Evolutionary conservation across 1,139 yeast genomes (phyloP).

Genomic region (Yamadazyma kanchanaburiensis): DNA sequence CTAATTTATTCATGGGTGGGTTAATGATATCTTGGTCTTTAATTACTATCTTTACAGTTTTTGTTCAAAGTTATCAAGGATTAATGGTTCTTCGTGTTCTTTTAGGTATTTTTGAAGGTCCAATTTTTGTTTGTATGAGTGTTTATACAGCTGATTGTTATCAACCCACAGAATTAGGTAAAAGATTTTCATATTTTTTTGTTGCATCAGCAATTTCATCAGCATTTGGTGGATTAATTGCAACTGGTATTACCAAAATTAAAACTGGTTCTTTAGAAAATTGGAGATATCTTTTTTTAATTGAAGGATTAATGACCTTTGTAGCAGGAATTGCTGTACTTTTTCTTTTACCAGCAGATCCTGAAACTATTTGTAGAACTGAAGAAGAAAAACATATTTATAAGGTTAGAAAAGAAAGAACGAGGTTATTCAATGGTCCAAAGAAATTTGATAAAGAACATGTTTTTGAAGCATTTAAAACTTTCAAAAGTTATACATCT

Average conservation of each 20-base stretch:
- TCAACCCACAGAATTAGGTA: constrained; percentile 18
- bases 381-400: constrained; percentile 4
- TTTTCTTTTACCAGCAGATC: constrained; percentile 14
- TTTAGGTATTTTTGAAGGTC: constrained; percentile 24
- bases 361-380: constrained; percentile 6
- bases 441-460: constrained; percentile 9
- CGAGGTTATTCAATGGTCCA: constrained; percentile 5
- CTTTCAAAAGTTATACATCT: constrained; percentile 7
- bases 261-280: constrained; percentile 19
- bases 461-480: constrained; percentile 4
- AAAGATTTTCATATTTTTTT: constrained; percentile 19
- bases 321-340: constrained; percentile 25
- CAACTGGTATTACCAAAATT: constrained; percentile 21
- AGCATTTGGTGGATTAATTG: constrained; percentile 13
- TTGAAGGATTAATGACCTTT: constrained; percentile 31
- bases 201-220: constrained; percentile 20
- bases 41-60: constrained; percentile 18
- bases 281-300: constrained; percentile 37
- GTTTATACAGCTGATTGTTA: constrained; percentile 24
- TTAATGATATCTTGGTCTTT: constrained; percentile 2
- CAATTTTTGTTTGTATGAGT: constrained; percentile 21
- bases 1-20: constrained; percentile 24
- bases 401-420: constrained; percentile 9
- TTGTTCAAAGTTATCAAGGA: constrained; percentile 15
- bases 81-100: constrained; percentile 21